phyloP scores from a whole-genome alignment of 192 early-diverging fungal species.

The Coemansia sp. region DNA sequence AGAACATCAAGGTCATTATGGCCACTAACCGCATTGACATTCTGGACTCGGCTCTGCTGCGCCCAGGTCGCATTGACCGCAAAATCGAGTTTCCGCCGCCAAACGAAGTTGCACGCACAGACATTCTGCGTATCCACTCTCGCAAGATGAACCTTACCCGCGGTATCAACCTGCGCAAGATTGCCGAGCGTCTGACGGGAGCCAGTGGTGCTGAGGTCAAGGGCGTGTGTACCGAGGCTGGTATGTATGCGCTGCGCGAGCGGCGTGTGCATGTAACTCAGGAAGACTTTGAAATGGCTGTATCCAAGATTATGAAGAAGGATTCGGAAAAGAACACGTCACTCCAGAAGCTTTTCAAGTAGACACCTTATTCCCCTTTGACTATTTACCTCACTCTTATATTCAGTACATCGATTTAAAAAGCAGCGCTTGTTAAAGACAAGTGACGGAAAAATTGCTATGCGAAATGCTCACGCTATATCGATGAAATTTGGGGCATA shows the following conservation, averaged over 20 bases:
- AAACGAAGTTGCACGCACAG: constrained; percentile 78
- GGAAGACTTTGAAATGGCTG: constrained; percentile 99
- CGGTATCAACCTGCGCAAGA: constrained; percentile 86
- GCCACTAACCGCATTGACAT: constrained; percentile 92
- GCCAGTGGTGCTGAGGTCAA: constrained; percentile 89
- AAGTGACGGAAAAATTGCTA: neutral
- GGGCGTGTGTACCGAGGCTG: constrained; percentile 85
- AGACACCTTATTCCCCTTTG: neutral
- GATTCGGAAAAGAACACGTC: constrained; percentile 95
- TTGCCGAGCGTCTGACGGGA: constrained; percentile 83
- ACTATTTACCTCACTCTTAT: neutral
- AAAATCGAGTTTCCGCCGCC: constrained; percentile 93
- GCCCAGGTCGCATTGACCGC: constrained; percentile 86
- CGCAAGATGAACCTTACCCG: constrained; percentile 90
- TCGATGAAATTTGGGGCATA: constrained; percentile 11
- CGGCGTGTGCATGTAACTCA: constrained; percentile 98
- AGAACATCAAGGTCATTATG: constrained; percentile 94
- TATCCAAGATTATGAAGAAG: constrained; percentile 99
- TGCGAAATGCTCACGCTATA: neutral
- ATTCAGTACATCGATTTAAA: neutral
- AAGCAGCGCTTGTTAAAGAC: neutral
- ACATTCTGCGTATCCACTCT: constrained; percentile 89
- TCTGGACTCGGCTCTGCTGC: constrained; percentile 81
- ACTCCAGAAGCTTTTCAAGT: constrained; percentile 98
- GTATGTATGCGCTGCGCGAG: constrained; percentile 91